A percentile compares a stretch with the other conserved stretches of the same genome.
phyloP scores from a whole-genome alignment of 306 rosid genomes.

The Fagus sylvatica region DNA sequence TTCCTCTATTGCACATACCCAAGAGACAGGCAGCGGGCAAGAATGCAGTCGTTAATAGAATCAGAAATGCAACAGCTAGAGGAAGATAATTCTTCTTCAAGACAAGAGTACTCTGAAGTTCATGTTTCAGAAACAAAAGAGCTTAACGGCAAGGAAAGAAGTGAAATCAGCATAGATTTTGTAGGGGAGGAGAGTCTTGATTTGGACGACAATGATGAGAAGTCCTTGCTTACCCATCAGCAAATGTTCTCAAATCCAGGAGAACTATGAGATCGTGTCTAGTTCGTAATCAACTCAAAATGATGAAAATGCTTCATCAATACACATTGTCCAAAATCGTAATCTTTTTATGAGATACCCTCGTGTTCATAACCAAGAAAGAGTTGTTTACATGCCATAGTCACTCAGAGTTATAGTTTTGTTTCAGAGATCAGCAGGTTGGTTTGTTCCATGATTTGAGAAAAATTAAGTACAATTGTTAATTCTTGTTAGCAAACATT shows the following conservation, averaged over 20 bases:
- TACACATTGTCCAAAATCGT: not conserved
- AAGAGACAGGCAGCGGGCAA: constrained; percentile 79
- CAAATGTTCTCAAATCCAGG: constrained; percentile 16
- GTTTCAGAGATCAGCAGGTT: not conserved
- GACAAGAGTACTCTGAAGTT: constrained; percentile 25
- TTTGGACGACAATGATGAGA: constrained; percentile 44
- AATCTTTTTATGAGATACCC: not conserved
- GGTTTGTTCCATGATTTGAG: not conserved
- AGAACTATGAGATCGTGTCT: not conserved
- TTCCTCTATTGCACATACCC: constrained; percentile 81
- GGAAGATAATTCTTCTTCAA: constrained; percentile 15
- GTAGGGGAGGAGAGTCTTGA: constrained; percentile 26
- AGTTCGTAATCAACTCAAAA: not conserved
- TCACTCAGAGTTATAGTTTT: not conserved
- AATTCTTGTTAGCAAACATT: too few species aligned
- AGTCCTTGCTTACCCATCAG: constrained; percentile 39
- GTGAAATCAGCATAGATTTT: constrained; percentile 26
- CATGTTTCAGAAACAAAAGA: constrained; percentile 28
- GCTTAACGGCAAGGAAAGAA: constrained; percentile 20
- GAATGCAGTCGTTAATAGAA: constrained; percentile 59
- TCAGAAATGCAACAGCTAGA: constrained; percentile 67
- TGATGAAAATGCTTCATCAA: not conserved
- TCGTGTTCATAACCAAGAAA: not conserved
- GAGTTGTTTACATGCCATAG: not conserved
- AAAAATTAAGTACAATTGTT: not conserved